Conservation (phyloP, 2,329 filamentous ascomycete species). For the Cyanodermella asteris region DNA sequence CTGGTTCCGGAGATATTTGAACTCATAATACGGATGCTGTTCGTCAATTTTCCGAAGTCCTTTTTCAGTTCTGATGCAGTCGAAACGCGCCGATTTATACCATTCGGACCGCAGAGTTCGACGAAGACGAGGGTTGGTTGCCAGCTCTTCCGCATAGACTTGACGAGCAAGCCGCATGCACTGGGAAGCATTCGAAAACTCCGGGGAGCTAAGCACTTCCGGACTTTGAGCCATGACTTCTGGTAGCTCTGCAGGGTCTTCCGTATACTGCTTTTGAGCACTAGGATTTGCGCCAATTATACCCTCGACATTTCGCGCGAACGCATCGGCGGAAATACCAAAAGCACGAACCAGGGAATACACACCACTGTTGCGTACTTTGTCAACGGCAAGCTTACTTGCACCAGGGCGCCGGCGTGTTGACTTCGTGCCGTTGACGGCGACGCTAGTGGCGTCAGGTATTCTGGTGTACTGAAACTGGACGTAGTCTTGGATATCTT, state of each 20-base stretch:
- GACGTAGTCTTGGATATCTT: constrained; percentile 88
- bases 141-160: constrained; percentile 81
- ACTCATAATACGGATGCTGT: constrained; percentile 87
- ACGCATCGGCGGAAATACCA: constrained; percentile 69
- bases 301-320: constrained; percentile 69
- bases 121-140: constrained; percentile 69
- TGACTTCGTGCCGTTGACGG: constrained; percentile 35
- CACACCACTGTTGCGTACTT: constrained; percentile 57
- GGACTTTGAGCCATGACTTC: constrained; percentile 63
- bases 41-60: constrained; percentile 89
- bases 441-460: constrained; percentile 52
- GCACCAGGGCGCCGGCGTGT: constrained; percentile 64
- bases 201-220: constrained; percentile 39
- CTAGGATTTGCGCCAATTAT: too few relatives aligned
- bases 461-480: constrained; percentile 81
- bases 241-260: constrained; percentile 60
- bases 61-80: constrained; percentile 82
- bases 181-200: constrained; percentile 53
- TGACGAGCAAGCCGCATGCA: constrained; percentile 61
- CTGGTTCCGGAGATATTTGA: constrained; percentile 88
- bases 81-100: constrained; percentile 65
- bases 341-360: constrained; percentile 73
- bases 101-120: constrained; percentile 66
- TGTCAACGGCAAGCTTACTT: constrained; percentile 60
- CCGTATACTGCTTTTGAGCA: constrained; percentile 61